Evolutionary conservation across 2,329 filamentous ascomycete genomes (phyloP), one percentile per base, ranked within the genome.

Genomic region (Penicillium nordicum): DNA sequence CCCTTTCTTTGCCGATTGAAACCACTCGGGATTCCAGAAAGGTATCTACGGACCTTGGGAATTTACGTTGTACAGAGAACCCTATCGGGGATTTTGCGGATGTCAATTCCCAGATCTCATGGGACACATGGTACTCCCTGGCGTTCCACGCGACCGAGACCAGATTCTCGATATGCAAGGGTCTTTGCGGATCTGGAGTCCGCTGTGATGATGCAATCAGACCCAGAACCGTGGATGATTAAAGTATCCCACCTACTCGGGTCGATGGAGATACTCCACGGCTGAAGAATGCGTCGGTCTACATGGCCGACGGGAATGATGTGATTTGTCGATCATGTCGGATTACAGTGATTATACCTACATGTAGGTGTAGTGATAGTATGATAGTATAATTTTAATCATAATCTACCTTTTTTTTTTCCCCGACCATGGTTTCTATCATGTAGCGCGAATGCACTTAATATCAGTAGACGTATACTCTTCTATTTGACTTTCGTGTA

Each of bases 141-240:
- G 29, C 8, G 10, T 32, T 25, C 42, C 50, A 55, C 53, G 53
- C 53, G 53, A 46, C 36, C 53, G 53, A 52, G 48, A 46, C n/a
- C 21, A 25, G 4, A 30, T 21, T 55, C 36, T 47, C 34, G 48
- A 29, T 36, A 52, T 41, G 53, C 53, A 55, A 55, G 53, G 53
- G 48, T 55, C 32, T 36, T 3, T 43, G n/a, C 53, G 41, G 40
- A 44, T 36, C 12, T 23, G 21, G 34, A 29, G 18, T 49, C 12
- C 25, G 34, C 18, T 25, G 27, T 16, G 23, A 32, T 55, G 48
- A 55, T 55, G 53, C 48, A 52, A 55, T 46, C 30, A 14, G 18
- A 34, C 16, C 30, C 30, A 18, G 41, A 40, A 27, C 36, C 29
- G n/a, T 55, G 41, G 47, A 43, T 34, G 23, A 16, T 25, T 4